Percentiles rank a stretch among this genome's conserved stretches.
phyloP scores from a whole-genome alignment of 2,329 filamentous ascomycete genomes.

The Paraphaeosphaeria sporulosa region DNA sequence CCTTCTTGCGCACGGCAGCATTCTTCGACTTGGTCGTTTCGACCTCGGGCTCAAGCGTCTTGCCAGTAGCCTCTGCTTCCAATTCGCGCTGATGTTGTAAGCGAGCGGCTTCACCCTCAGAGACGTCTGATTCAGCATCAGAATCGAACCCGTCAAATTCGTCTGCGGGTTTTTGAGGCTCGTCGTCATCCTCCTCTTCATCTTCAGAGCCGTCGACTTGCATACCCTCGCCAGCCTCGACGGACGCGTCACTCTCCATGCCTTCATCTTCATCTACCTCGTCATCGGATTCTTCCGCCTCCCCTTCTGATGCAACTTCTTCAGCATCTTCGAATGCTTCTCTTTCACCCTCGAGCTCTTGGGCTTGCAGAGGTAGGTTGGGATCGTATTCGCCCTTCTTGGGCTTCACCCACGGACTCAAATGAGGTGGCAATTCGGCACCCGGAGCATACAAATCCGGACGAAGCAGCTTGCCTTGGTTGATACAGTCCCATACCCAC shows the following conservation, averaged over 20 bases:
- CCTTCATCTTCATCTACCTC: slow-evolving; percentile 40
- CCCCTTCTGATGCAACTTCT: slow-evolving; percentile 47
- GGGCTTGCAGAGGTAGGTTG: slow-evolving; percentile 81
- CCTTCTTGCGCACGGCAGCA: slow-evolving; percentile 71
- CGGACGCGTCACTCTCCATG: slow-evolving; percentile 49
- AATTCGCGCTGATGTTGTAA: slow-evolving; percentile 85
- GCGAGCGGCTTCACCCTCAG: slow-evolving; percentile 66
- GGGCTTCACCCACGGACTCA: slow-evolving; percentile 93
- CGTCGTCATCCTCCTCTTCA: slow-evolving; percentile 54
- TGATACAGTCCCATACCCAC: slow-evolving; percentile 98
- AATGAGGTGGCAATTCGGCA: slow-evolving; percentile 86
- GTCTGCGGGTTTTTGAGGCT: slow-evolving; percentile 36
- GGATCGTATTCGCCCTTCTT: slow-evolving; percentile 92
- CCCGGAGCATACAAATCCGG: slow-evolving; percentile 90
- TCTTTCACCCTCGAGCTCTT: slow-evolving; percentile 86
- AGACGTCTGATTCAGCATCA: slow-evolving; percentile 55
- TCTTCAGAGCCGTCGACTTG: slow-evolving; percentile 57
- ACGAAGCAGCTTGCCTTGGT: slow-evolving; percentile 86
- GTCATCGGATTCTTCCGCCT: slow-evolving; percentile 53
- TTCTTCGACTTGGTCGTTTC: slow-evolving; percentile 64
- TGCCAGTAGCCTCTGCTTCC: slow-evolving; percentile 86
- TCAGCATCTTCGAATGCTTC: slow-evolving; percentile 70
- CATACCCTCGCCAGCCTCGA: slow-evolving; percentile 59
- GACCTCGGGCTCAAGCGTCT: slow-evolving; percentile 51
- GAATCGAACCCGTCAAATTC: slow-evolving; percentile 59